Conservation (phyloP, 106 monocot genomes). For the Hemerocallis citrina region DNA sequence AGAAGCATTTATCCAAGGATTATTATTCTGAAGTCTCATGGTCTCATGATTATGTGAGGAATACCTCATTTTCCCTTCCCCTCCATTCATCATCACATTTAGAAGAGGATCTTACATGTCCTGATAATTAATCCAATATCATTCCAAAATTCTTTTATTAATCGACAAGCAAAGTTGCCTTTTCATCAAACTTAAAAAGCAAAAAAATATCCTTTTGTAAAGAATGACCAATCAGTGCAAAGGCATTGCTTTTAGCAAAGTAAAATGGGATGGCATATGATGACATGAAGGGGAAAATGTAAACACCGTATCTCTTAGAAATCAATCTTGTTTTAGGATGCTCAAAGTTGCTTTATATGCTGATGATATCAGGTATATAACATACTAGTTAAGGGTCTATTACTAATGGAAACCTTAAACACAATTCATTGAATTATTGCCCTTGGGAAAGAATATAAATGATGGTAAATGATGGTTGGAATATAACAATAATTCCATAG, state of each 20-base stretch:
- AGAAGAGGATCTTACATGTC: constrained; percentile 3
- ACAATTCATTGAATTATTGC: constrained; percentile 1
- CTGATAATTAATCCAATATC: neutral
- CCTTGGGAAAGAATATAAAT: neutral
- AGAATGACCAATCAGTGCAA: neutral
- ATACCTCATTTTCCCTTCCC: neutral
- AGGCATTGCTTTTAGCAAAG: neutral
- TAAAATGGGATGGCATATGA: neutral
- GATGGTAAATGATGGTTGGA: neutral
- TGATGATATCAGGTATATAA: neutral
- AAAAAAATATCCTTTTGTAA: neutral
- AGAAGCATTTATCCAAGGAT: too few species aligned
- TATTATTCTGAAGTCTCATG: too few species aligned
- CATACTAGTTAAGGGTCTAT: neutral
- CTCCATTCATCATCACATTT: neutral
- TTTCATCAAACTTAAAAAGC: neutral
- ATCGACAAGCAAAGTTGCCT: constrained; percentile 3
- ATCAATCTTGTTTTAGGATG: neutral
- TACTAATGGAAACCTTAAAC: constrained; percentile 2
- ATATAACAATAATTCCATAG: neutral
- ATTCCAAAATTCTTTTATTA: neutral
- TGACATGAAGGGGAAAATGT: neutral
- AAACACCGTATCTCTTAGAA: neutral
- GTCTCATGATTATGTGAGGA: neutral
- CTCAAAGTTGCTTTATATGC: neutral